phyloP scores from a whole-genome alignment of 2,329 filamentous ascomycete genomes.

The Trichoderma asperellum region DNA sequence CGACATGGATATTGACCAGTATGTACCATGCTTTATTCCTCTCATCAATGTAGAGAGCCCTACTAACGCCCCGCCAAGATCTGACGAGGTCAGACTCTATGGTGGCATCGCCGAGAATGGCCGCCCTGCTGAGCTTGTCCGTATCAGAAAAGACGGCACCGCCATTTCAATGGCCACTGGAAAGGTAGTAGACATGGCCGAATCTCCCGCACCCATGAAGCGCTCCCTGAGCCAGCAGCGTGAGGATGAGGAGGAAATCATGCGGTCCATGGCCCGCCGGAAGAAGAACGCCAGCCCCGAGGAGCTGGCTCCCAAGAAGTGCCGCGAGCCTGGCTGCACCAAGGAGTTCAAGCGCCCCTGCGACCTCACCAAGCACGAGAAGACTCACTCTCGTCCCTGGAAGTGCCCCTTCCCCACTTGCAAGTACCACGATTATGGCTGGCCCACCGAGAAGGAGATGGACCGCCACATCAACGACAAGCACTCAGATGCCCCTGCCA shows the following conservation, averaged over 20 bases:
- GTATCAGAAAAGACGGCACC: constrained; percentile 78
- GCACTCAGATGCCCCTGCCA: constrained; percentile 77
- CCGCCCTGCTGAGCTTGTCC: constrained; percentile 80
- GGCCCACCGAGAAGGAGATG: constrained; percentile 97
- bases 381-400: constrained; percentile 95
- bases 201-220: constrained; percentile 61
- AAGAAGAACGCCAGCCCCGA: constrained; percentile 91
- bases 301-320: constrained; percentile 79
- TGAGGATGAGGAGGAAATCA: constrained; percentile 79
- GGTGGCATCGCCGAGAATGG: constrained; percentile 83
- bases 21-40: constrained; percentile 46
- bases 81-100: constrained; percentile 75
- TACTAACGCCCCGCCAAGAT: constrained; percentile 42
- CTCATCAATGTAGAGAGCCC: constrained; percentile 31
- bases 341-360: constrained; percentile 98
- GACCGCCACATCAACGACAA: constrained; percentile 97
- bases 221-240: constrained; percentile 69
- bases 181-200: constrained; percentile 61
- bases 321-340: constrained; percentile 73
- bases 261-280: constrained; percentile 91
- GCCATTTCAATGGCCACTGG: constrained; percentile 77
- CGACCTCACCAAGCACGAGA: constrained; percentile 96
- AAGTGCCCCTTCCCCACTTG: constrained; percentile 83
- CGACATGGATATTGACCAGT: constrained; percentile 63
- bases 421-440: constrained; percentile 89